Conservation (phyloP, 2,329 filamentous ascomycete genomes). For the Hypoxylon sp. region DNA sequence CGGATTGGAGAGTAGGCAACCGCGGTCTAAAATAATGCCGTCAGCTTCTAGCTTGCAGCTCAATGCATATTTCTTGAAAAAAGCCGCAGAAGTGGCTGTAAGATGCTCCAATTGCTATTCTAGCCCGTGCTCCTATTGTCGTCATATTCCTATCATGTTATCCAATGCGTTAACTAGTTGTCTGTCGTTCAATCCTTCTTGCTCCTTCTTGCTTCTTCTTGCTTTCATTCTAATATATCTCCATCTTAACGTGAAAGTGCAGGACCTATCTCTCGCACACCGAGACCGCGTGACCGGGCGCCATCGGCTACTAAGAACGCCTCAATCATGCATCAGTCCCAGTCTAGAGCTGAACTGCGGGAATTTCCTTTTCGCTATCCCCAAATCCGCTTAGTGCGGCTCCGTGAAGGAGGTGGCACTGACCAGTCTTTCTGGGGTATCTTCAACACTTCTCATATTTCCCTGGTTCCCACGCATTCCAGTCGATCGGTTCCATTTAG, state of each 20-base stretch:
- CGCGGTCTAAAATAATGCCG: neutral
- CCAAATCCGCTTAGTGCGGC: neutral
- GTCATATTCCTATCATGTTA: neutral
- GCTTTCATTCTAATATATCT: neutral
- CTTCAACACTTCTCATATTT: neutral
- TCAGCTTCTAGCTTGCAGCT: constrained; percentile 9
- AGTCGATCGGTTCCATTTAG: too few species aligned
- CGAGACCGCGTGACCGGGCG: neutral
- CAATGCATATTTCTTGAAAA: constrained; percentile 1
- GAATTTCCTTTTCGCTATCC: neutral
- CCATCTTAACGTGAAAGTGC: neutral
- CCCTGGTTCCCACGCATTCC: neutral
- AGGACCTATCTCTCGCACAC: neutral
- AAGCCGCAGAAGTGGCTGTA: neutral
- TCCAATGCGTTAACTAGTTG: neutral
- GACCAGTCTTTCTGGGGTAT: neutral
- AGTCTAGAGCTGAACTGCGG: neutral
- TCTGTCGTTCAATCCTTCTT: neutral
- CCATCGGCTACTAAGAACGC: neutral
- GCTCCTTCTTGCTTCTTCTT: too few species aligned
- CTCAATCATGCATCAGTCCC: neutral
- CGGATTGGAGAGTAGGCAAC: neutral
- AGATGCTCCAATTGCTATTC: constrained; percentile 1
- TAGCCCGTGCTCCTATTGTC: neutral
- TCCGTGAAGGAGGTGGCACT: neutral